Evolutionary conservation across 495 filamentous ascomycete species (phyloP).

Genomic region (Choiromyces venosus): DNA sequence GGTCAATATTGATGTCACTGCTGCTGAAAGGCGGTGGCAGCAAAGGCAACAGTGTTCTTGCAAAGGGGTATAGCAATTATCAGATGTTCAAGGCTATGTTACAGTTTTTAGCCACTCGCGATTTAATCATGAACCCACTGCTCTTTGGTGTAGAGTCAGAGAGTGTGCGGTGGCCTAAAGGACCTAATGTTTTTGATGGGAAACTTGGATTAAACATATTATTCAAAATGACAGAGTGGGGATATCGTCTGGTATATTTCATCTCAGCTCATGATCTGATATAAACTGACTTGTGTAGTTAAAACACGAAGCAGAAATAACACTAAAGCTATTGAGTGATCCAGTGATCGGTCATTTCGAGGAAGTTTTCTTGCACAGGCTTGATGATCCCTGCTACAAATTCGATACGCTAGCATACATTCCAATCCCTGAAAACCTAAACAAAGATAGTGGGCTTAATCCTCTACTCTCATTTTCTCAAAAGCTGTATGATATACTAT

Average conservation of each 20-base stretch:
- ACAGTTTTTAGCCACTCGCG: slow-evolving; percentile 69
- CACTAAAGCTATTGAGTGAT: slow-evolving; percentile 67
- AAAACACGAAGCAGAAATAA: slow-evolving; percentile 64
- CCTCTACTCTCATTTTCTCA: slow-evolving; percentile 43
- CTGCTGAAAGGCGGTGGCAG: slow-evolving; percentile 69
- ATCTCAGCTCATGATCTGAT: neutral
- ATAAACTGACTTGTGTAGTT: slow-evolving; percentile 44
- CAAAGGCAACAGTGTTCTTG: slow-evolving; percentile 63
- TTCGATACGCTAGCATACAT: slow-evolving; percentile 61
- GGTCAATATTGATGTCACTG: slow-evolving; percentile 70
- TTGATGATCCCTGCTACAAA: slow-evolving; percentile 58
- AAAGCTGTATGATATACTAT: slow-evolving; percentile 59
- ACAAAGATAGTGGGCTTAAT: slow-evolving; percentile 26
- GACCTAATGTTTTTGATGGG: slow-evolving; percentile 60
- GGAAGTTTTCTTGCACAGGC: slow-evolving; percentile 69
- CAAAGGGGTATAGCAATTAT: slow-evolving; percentile 76
- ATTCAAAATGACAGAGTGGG: slow-evolving; percentile 88
- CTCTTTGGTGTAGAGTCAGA: slow-evolving; percentile 48
- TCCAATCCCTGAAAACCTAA: slow-evolving; percentile 17
- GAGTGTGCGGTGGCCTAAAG: slow-evolving; percentile 42
- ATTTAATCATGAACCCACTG: slow-evolving; percentile 61
- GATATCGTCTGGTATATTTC: slow-evolving; percentile 55
- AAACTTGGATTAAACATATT: slow-evolving; percentile 69
- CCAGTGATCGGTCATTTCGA: slow-evolving; percentile 73
- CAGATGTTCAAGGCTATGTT: slow-evolving; percentile 90